A percentile compares a stretch with the other conserved stretches of the same genome.
These are phyloP conservation scores for Trichoderma pleuroti DNA, from an alignment of 2,329 filamentous ascomycete genomes.

Conservation along the genomic window DNA sequence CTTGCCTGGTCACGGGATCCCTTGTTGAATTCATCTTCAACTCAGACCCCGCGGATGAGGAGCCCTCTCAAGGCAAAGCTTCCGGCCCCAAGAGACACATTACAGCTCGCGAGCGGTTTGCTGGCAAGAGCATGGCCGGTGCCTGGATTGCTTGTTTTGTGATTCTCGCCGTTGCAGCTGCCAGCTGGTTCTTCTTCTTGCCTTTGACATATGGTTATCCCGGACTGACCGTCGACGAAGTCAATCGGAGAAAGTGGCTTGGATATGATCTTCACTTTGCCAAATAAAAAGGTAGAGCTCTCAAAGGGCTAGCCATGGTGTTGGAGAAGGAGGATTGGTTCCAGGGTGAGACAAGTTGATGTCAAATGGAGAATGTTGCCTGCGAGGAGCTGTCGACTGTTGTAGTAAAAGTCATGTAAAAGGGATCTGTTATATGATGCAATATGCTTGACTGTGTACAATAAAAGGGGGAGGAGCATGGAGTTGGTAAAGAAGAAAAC, in stretches of 20 bases:
- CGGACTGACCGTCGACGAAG: slow-evolving; percentile 73
- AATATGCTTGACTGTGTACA: slow-evolving; percentile 7
- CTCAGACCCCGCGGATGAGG: slow-evolving; percentile 66
- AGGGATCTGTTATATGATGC: neutral
- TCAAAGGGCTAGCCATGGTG: neutral
- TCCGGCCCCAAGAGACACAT: slow-evolving; percentile 55
- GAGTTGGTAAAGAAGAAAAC: neutral
- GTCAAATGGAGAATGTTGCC: neutral
- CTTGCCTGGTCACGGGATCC: slow-evolving; percentile 82
- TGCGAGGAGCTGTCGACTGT: neutral
- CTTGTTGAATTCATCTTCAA: slow-evolving; percentile 96
- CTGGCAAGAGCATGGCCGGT: slow-evolving; percentile 69
- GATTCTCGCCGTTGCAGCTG: slow-evolving; percentile 65
- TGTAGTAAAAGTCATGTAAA: neutral
- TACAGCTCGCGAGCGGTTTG: slow-evolving; percentile 78
- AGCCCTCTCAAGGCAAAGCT: slow-evolving; percentile 41
- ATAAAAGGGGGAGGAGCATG: slow-evolving; percentile 1
- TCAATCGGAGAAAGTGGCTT: slow-evolving; percentile 87
- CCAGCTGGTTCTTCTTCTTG: slow-evolving; percentile 88
- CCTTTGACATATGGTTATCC: slow-evolving; percentile 95
- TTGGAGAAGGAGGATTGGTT: neutral
- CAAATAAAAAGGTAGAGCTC: slow-evolving; percentile 57
- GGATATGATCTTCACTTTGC: slow-evolving; percentile 98
- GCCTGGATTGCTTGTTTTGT: slow-evolving; percentile 76
- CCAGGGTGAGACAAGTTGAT: neutral